A percentile compares a stretch with the other conserved stretches of the same genome.
phyloP scores from a whole-genome alignment of 2,329 filamentous ascomycete genomes.

The Ophiostoma montium region DNA sequence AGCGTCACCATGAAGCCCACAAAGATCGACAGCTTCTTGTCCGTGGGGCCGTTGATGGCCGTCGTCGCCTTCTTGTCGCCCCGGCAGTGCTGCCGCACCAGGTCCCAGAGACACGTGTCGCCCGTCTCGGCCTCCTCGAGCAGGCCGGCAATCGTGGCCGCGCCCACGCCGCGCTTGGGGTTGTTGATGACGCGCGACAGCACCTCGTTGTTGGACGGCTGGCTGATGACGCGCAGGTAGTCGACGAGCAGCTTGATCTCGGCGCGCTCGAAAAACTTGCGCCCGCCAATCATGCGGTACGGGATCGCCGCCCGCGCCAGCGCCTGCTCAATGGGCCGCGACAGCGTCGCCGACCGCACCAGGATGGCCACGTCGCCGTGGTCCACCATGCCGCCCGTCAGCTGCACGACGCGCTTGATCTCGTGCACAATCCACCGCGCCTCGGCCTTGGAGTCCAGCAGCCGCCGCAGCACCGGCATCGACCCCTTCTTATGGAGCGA shows the following conservation, averaged over 20 bases:
- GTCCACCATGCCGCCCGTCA: constrained; percentile 61
- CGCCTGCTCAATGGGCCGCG: constrained; percentile 71
- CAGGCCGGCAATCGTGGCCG: constrained; percentile 58
- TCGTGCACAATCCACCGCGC: constrained; percentile 83
- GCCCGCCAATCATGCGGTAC: constrained; percentile 85
- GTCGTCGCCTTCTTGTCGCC: constrained; percentile 33
- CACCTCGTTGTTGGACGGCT: constrained; percentile 78
- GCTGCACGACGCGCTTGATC: constrained; percentile 52
- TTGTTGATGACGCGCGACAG: constrained; percentile 73
- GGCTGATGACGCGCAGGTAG: constrained; percentile 73
- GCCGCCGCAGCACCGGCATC: constrained; percentile 62
- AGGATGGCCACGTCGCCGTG: constrained; percentile 74
- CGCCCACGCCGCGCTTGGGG: constrained; percentile 68
- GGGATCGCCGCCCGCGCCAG: constrained; percentile 69
- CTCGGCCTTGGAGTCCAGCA: constrained; percentile 57
- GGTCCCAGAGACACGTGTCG: constrained; percentile 58
- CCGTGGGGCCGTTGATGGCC: constrained; percentile 25
- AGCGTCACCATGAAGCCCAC: constrained; percentile 1
- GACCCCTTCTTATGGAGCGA: constrained; percentile 71
- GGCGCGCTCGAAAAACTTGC: constrained; percentile 79
- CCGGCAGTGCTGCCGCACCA: constrained; percentile 45
- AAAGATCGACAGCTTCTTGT: background rate
- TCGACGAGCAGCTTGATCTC: constrained; percentile 82
- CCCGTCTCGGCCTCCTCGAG: constrained; percentile 61
- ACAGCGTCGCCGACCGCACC: constrained; percentile 70